Conservation (phyloP, 345 rosid species). For the Alliaria petiolata region DNA sequence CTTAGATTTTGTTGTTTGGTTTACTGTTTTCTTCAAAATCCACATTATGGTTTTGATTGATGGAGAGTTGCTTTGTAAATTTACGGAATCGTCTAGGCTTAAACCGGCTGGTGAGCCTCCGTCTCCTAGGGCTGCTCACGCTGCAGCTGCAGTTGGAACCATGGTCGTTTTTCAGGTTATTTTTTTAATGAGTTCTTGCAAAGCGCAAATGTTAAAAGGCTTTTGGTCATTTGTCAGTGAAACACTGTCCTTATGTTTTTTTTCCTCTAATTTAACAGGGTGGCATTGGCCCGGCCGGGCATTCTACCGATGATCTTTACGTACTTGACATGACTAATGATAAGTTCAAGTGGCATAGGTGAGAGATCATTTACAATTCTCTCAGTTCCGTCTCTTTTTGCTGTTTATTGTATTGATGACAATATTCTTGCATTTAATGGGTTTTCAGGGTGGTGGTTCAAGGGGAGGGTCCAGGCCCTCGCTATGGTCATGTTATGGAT, state of each 20-base stretch:
- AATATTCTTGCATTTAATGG: background rate
- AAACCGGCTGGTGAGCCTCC: constrained; percentile 96
- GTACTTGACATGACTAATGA: constrained; percentile 96
- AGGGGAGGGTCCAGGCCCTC: constrained; percentile 99
- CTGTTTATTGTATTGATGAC: background rate
- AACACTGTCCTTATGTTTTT: background rate
- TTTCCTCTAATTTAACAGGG: constrained; percentile 68
- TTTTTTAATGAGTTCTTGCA: background rate
- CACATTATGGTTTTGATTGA: background rate
- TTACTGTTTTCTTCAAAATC: background rate
- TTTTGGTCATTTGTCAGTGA: background rate
- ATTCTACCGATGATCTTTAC: constrained; percentile 93
- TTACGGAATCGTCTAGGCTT: too few relatives aligned
- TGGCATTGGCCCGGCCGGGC: constrained; percentile 99
- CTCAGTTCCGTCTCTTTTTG: background rate
- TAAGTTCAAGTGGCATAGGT: constrained; percentile 99
- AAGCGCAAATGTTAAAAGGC: background rate
- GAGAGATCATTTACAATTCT: constrained; percentile 17
- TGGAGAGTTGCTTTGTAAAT: background rate
- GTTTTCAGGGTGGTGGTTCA: constrained; percentile 85
- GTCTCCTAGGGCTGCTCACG: constrained; percentile 98
- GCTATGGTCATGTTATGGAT: constrained; percentile 98
- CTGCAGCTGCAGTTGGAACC: constrained; percentile 95
- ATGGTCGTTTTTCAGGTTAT: constrained; percentile 98
- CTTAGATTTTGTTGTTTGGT: background rate